phyloP scores from a whole-genome alignment of 345 rosid species.

The Acer negundo region DNA sequence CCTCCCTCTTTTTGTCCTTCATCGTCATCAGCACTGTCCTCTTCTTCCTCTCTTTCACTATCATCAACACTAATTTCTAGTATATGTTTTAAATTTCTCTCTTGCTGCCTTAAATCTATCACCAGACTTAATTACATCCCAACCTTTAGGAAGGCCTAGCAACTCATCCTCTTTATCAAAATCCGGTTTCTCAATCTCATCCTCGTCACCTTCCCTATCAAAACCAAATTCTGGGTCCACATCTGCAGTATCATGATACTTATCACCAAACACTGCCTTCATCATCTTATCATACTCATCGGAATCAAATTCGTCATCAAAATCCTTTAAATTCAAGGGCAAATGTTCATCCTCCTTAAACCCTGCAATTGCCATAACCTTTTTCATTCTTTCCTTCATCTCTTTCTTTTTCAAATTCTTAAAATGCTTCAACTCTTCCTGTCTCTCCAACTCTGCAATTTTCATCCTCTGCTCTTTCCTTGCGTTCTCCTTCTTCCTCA shows the following conservation, averaged over 20 bases:
- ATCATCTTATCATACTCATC: constrained; percentile 77
- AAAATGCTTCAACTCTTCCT: constrained; percentile 81
- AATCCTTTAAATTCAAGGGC: constrained; percentile 33
- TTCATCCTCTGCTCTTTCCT: constrained; percentile 72
- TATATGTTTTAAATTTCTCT: constrained; percentile 48
- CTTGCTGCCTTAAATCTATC: constrained; percentile 71
- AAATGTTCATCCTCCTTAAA: constrained; percentile 51
- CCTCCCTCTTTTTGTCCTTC: constrained; percentile 19
- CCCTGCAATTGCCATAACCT: constrained; percentile 70
- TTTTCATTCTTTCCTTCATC: constrained; percentile 71
- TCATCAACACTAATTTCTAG: constrained; percentile 27
- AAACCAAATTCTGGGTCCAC: constrained; percentile 43
- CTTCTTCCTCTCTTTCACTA: constrained; percentile 22
- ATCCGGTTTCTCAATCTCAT: constrained; percentile 69
- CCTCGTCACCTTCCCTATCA: constrained; percentile 47
- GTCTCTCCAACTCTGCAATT: constrained; percentile 64
- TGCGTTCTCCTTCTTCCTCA: constrained; percentile 71
- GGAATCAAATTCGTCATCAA: constrained; percentile 84
- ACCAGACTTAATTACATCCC: constrained; percentile 51
- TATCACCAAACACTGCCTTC: constrained; percentile 60
- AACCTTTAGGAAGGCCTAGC: constrained; percentile 74
- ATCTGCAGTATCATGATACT: constrained; percentile 69
- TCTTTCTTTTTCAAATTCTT: constrained; percentile 87
- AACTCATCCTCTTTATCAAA: constrained; percentile 85
- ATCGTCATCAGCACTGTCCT: constrained; percentile 17